phyloP scores from a whole-genome alignment of 2,329 filamentous ascomycete genomes.

The Dissoconium aciculare region DNA sequence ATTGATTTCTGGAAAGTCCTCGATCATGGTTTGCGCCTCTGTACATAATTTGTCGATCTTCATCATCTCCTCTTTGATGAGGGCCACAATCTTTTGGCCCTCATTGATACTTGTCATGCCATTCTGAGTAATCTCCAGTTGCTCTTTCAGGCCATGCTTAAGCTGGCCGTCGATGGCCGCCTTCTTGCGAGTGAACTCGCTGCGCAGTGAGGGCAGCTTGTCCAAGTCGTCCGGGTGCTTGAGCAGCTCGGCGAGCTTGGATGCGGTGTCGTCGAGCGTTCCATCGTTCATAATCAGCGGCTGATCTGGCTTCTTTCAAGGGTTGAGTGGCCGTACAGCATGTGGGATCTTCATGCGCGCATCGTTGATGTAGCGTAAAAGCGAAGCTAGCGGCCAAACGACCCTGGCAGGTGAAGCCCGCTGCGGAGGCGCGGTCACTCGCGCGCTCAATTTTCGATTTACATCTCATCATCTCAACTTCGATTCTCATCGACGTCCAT shows the following conservation, averaged over 20 bases:
- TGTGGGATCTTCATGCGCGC: too few species aligned
- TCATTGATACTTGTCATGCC: conserved; percentile 82
- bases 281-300: conserved; percentile 21
- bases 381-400: too few species aligned
- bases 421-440: too few species aligned
- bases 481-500: too few species aligned
- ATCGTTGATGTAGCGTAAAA: too few species aligned
- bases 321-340: too few species aligned
- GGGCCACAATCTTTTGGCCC: conserved; percentile 77
- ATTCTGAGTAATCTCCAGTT: conserved; percentile 84
- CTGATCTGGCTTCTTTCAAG: too few species aligned
- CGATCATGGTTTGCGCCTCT: conserved; percentile 93
- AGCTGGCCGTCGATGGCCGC: conserved; percentile 79
- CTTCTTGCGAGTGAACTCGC: conserved; percentile 91
- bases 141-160: conserved; percentile 72
- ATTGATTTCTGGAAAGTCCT: conserved; percentile 89
- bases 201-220: conserved; percentile 78
- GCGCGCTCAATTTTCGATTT: too few species aligned
- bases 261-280: conserved; percentile 19
- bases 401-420: too few species aligned
- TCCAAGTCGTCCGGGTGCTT: conserved; percentile 94
- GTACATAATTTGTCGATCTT: conserved; percentile 96
- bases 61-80: conserved; percentile 96
- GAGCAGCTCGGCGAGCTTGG: conserved; percentile 78
- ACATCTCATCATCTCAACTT: too few species aligned